Evolutionary conservation across 345 rosid species (phyloP), one percentile per base, ranked within the genome.

Genomic region (Triadica sebifera): DNA sequence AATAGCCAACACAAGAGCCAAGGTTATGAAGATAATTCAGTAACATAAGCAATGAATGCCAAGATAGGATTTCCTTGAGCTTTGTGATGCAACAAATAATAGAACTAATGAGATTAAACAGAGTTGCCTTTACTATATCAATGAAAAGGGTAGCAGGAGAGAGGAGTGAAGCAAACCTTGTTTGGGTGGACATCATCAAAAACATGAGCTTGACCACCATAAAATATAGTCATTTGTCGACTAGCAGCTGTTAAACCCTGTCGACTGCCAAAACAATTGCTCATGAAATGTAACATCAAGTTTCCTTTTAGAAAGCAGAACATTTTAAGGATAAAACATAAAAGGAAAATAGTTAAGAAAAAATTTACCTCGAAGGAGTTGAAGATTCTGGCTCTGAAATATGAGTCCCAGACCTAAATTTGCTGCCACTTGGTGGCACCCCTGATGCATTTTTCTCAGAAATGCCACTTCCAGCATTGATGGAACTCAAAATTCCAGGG

Each of bases 131-230:
- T 8, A 41, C 9, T 70, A 37, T 37, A 5, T 47, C 74, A 1
- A 4, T 29, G 29, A 34, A 37, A 19, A 65, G 72, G 43, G 4
- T 49, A 19, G 3, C 1, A 6, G 15, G 22, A 16, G 5, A 29
- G 1, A 13, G 39, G 39, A 67, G 58, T 12, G 24, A 62, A 11
- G 67, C 82, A 47, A 71, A 95, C 99, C 88, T 95, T 95, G 86
- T 93, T 93, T 50, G 97, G 96, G 74, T 90, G 97, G 74, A 95
- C 98, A 70, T 95, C 97, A 82, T 95, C 99, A 81, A 95, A 95
- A 73, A 95, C 99, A 83, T 91, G 97, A 81, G 99, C 99, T 85
- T 91, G 99, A 79, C 99, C 98, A 4, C 93, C 96, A 75, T 95
- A 95, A 82, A 95, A 95, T 78, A 95, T 91, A 59, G 99, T 95